Conservation (phyloP, 345 rosid species). For the Gossypium mustelinum region DNA sequence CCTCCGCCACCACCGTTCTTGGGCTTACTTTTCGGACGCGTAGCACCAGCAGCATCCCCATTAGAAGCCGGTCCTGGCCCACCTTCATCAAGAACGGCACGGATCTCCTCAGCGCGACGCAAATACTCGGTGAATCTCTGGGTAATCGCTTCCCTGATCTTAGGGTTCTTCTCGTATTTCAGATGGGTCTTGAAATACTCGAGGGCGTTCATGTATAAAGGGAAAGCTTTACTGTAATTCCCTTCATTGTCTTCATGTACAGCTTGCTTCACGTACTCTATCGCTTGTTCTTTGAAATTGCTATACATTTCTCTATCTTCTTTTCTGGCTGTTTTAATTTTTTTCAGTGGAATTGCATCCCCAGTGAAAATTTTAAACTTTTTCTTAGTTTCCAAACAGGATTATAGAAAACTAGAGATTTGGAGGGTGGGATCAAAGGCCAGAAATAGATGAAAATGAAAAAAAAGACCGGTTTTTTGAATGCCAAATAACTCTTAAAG, state of each 20-base stretch:
- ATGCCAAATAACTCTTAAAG: not conserved
- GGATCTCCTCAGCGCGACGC: slow-evolving; percentile 87
- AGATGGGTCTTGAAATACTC: slow-evolving; percentile 81
- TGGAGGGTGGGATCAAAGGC: too few species aligned
- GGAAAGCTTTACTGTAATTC: slow-evolving; percentile 71
- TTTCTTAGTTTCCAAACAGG: too few species aligned
- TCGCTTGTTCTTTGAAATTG: slow-evolving; percentile 86
- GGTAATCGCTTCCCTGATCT: slow-evolving; percentile 66
- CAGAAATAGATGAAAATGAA: not conserved
- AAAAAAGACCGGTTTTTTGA: not conserved
- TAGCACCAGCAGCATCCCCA: slow-evolving; percentile 66
- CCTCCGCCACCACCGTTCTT: slow-evolving; percentile 47
- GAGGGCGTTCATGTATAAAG: slow-evolving; percentile 74
- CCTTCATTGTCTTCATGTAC: slow-evolving; percentile 71
- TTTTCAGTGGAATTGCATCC: slow-evolving; percentile 19
- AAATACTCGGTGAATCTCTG: slow-evolving; percentile 75
- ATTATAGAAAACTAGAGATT: not conserved
- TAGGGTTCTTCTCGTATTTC: slow-evolving; percentile 79
- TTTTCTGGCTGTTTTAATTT: not conserved
- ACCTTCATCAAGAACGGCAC: slow-evolving; percentile 65
- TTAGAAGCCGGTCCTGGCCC: slow-evolving; percentile 56
- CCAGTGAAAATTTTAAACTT: not conserved
- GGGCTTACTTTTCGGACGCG: slow-evolving; percentile 61
- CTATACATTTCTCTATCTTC: slow-evolving; percentile 44
- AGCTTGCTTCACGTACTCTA: slow-evolving; percentile 77